Percentiles rank a stretch among this genome's conserved stretches.
Evolutionary conservation across 495 filamentous ascomycete species (phyloP).

Genomic region (Geoglossum glabrum): DNA sequence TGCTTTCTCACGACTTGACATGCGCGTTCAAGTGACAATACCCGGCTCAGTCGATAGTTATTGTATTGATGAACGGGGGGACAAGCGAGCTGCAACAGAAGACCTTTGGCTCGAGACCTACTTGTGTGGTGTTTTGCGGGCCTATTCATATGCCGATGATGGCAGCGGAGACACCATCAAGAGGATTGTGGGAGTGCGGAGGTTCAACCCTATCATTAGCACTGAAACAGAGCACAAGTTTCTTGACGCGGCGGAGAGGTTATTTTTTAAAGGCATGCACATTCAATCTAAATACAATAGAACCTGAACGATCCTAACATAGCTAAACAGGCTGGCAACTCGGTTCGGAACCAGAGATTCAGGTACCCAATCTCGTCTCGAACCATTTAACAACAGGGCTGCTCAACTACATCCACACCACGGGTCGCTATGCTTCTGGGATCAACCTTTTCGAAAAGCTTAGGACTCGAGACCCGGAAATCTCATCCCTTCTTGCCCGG

Average conservation of each 20-base stretch:
- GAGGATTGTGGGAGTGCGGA: constrained; percentile 79
- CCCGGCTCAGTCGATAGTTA: constrained; percentile 89
- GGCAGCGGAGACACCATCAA: constrained; percentile 77
- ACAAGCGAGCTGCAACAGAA: constrained; percentile 79
- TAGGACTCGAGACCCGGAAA: constrained; percentile 72
- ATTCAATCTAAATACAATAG: neutral
- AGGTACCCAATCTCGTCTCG: constrained; percentile 92
- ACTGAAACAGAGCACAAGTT: constrained; percentile 96
- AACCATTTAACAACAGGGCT: constrained; percentile 86
- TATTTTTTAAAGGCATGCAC: constrained; percentile 73
- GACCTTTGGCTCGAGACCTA: constrained; percentile 95
- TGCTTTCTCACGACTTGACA: constrained; percentile 94
- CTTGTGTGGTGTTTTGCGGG: constrained; percentile 76
- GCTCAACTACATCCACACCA: constrained; percentile 91
- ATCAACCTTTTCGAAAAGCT: constrained; percentile 98
- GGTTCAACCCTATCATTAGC: constrained; percentile 93
- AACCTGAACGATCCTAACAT: neutral
- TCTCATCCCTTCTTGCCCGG: constrained; percentile 76
- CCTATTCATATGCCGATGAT: constrained; percentile 92
- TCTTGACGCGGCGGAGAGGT: constrained; percentile 77
- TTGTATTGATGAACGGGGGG: constrained; percentile 87
- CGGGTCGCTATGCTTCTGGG: constrained; percentile 82
- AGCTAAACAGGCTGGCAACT: constrained; percentile 58
- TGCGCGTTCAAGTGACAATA: constrained; percentile 94
- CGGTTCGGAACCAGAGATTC: constrained; percentile 89